Evolutionary conservation across 148 eudicot genomes (phyloP).

Genomic region (Rhododendron kiyosumense): DNA sequence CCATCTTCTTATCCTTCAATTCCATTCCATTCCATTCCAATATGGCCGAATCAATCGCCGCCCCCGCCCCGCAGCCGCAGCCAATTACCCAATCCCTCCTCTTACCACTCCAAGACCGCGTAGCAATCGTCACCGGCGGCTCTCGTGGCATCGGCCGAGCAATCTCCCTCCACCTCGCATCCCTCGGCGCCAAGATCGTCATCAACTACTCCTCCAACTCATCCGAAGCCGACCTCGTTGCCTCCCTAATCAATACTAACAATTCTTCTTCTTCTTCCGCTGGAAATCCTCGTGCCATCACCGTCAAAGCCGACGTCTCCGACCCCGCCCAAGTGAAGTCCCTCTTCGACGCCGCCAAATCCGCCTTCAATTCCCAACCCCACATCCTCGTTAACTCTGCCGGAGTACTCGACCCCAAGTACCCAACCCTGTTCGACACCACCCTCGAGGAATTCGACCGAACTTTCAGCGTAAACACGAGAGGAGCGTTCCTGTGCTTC

Average conservation of each 20-base stretch:
- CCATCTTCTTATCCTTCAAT: not conserved
- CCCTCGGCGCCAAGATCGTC: constrained; percentile 38
- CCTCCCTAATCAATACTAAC: constrained; percentile 17
- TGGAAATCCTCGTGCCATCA: constrained; percentile 13
- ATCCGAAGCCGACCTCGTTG: constrained; percentile 21
- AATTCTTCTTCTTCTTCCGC: not conserved
- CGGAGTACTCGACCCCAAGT: constrained; percentile 26
- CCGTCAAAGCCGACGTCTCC: constrained; percentile 40
- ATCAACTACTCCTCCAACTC: constrained; percentile 42
- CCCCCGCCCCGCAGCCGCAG: not conserved
- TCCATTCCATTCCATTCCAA: not conserved
- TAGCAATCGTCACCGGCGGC: constrained; percentile 47
- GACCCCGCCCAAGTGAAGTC: constrained; percentile 29
- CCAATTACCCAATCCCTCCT: not conserved
- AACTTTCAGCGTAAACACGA: constrained; percentile 19
- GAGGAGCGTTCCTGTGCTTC: constrained; percentile 33
- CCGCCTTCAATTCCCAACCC: constrained; percentile 25
- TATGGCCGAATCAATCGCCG: constrained; percentile 1
- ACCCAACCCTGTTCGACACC: constrained; percentile 20
- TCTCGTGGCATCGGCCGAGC: constrained; percentile 44
- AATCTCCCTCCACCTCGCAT: constrained; percentile 35
- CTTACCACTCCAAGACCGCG: constrained; percentile 34
- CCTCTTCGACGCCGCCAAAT: constrained; percentile 42
- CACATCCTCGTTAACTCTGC: constrained; percentile 41
- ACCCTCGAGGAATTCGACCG: constrained; percentile 31